These are phyloP conservation scores for Wallemia hederae DNA, from an alignment of 1,284 basidiomycete species.

Conservation along the genomic window DNA sequence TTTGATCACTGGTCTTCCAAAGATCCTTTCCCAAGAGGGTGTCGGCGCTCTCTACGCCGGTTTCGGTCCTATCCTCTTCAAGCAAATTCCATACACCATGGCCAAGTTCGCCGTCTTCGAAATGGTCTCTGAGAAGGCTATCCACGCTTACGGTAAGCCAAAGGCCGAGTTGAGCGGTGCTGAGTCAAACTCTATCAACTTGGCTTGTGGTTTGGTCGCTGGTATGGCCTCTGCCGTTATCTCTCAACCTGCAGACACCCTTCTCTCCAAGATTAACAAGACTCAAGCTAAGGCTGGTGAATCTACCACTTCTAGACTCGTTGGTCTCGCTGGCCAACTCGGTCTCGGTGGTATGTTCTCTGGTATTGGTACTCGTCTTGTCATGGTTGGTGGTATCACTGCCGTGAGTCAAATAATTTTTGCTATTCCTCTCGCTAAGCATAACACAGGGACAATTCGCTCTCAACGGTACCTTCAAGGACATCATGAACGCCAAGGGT, in stretches of 20 bases:
- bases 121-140: slow-evolving; percentile 21
- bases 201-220: slow-evolving; percentile 22
- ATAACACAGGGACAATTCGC: slow-evolving; percentile 10
- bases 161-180: slow-evolving; percentile 19
- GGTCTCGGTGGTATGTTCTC: slow-evolving; percentile 24
- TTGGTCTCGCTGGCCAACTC: slow-evolving; percentile 20
- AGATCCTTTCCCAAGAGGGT: slow-evolving; percentile 24
- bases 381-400: slow-evolving; percentile 25
- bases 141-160: slow-evolving; percentile 20
- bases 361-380: slow-evolving; percentile 18
- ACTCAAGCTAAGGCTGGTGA: slow-evolving; percentile 25
- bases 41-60: slow-evolving; percentile 24
- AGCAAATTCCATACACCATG: slow-evolving; percentile 24
- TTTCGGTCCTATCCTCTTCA: slow-evolving; percentile 28
- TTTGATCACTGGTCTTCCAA: slow-evolving; percentile 22
- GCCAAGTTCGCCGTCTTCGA: slow-evolving; percentile 25
- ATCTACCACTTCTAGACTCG: slow-evolving; percentile 20
- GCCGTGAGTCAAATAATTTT: slow-evolving; percentile 11
- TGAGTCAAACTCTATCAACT: slow-evolving; percentile 18
- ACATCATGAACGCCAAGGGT: slow-evolving; percentile 20
- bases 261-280: slow-evolving; percentile 29
- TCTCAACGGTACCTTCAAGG: slow-evolving; percentile 23
- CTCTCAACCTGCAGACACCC: slow-evolving; percentile 27
- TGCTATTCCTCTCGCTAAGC: neutral
- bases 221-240: slow-evolving; percentile 25